Conservation (phyloP, 1,284 basidiomycete genomes). For the Psilocybe mexicana region DNA sequence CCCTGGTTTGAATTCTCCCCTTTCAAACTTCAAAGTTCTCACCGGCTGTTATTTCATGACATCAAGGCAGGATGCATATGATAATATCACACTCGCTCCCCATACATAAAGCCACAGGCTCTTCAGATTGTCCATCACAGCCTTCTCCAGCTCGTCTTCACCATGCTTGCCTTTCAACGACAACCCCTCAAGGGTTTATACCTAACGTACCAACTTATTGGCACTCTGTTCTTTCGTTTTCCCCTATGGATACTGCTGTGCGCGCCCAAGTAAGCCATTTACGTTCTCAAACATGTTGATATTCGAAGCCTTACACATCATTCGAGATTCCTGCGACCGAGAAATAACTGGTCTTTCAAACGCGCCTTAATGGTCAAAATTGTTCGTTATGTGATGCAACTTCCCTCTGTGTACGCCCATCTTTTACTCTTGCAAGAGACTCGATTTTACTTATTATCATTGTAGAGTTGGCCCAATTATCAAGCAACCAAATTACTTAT, state of each 20-base stretch:
- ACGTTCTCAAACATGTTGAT: background rate
- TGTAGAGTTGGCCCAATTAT: constrained; percentile 36
- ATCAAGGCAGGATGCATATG: constrained; percentile 3
- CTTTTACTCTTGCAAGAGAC: background rate
- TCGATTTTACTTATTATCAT: background rate
- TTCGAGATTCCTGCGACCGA: constrained; percentile 40
- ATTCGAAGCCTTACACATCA: constrained; percentile 3
- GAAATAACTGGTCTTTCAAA: constrained; percentile 40
- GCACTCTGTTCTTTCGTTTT: constrained; percentile 43
- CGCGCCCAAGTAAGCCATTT: constrained; percentile 30
- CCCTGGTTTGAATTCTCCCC: background rate
- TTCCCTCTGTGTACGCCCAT: constrained; percentile 27
- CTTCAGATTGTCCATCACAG: background rate
- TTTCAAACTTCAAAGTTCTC: background rate
- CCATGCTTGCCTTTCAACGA: constrained; percentile 33
- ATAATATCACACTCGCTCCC: background rate
- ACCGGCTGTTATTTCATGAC: background rate
- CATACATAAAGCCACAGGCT: background rate
- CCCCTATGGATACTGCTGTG: constrained; percentile 47
- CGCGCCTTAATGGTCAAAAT: constrained; percentile 39
- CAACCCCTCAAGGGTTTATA: constrained; percentile 46
- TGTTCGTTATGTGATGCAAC: constrained; percentile 30
- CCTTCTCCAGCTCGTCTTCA: constrained; percentile 1
- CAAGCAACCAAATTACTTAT: constrained; percentile 37
- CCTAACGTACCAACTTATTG: constrained; percentile 40